phyloP scores from a whole-genome alignment of 805 yeast genomes.

The Candida silvicultrix region DNA sequence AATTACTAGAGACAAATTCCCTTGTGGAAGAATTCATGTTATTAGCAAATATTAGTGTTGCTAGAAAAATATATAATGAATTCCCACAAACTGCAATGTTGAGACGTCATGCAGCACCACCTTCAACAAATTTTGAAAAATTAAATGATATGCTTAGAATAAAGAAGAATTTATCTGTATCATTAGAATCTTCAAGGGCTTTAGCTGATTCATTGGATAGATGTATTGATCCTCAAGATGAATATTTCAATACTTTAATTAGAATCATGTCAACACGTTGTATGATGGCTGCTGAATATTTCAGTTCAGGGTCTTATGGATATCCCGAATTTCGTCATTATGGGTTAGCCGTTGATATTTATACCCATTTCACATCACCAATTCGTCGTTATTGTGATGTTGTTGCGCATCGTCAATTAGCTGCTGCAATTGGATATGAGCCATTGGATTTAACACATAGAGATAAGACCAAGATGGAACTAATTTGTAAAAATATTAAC shows the following conservation, averaged over 20 bases:
- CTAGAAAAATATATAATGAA: slow-evolving; percentile 83
- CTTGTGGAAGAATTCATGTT: slow-evolving; percentile 98
- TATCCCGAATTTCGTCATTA: slow-evolving; percentile 93
- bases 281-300: slow-evolving; percentile 99
- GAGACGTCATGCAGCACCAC: slow-evolving; percentile 97
- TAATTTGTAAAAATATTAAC: slow-evolving; percentile 83
- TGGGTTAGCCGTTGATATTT: slow-evolving; percentile 95
- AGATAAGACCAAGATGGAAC: slow-evolving; percentile 85
- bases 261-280: slow-evolving; percentile 98
- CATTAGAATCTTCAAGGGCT: slow-evolving; percentile 81
- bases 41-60: slow-evolving; percentile 94
- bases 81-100: slow-evolving; percentile 98
- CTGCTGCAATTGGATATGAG: slow-evolving; percentile 97
- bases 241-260: slow-evolving; percentile 86
- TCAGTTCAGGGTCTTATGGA: slow-evolving; percentile 83
- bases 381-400: slow-evolving; percentile 97
- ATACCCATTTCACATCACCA: slow-evolving; percentile 98
- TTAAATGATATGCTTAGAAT: slow-evolving; percentile 84
- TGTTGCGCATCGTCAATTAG: slow-evolving; percentile 94
- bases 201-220: slow-evolving; percentile 91
- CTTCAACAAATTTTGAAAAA: slow-evolving; percentile 84
- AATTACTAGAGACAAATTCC: slow-evolving; percentile 85
- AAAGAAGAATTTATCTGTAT: slow-evolving; percentile 67
- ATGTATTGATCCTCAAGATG: slow-evolving; percentile 76
- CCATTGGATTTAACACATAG: slow-evolving; percentile 73